A percentile compares a stretch with the other conserved stretches of the same genome.
Evolutionary conservation across 164 flowering plant species (phyloP).

Genomic region (Magnolia changhungtana): DNA sequence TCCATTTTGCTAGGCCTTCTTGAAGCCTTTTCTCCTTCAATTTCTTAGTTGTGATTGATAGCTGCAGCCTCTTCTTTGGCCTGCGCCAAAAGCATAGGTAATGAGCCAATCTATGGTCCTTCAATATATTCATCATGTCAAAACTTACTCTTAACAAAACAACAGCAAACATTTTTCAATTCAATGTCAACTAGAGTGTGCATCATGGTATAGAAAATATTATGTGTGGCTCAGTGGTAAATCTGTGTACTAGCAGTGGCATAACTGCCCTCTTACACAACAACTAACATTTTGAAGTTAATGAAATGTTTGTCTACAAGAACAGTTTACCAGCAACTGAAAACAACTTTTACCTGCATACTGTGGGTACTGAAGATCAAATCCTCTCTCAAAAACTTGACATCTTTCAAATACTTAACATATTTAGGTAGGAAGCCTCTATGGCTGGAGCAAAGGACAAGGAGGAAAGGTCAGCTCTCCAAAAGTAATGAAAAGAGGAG

Average conservation of each 20-base stretch:
- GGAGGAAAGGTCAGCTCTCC: background rate
- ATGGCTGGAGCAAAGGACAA: slow-evolving; percentile 51
- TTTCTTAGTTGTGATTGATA: too few relatives aligned
- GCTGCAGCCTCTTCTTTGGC: too few relatives aligned
- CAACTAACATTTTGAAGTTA: background rate
- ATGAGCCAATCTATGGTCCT: background rate
- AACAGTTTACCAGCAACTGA: background rate
- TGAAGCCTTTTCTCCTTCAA: too few relatives aligned
- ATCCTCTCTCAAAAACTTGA: slow-evolving; percentile 82
- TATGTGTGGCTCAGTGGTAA: too few relatives aligned
- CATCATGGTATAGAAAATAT: background rate
- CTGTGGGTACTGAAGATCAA: slow-evolving; percentile 84
- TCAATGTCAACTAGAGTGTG: background rate
- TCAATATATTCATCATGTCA: background rate
- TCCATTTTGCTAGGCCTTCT: too few relatives aligned
- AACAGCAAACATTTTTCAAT: background rate
- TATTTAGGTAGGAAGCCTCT: slow-evolving; percentile 70
- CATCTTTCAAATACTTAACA: slow-evolving; percentile 74
- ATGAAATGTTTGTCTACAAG: background rate
- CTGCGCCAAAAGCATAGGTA: background rate
- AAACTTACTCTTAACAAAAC: background rate
- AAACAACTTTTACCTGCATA: slow-evolving; percentile 57
- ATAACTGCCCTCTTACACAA: background rate
- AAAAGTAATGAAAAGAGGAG: background rate
- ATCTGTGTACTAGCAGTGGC: background rate